These are phyloP conservation scores for Parathielavia hyrcaniae DNA, from an alignment of 495 filamentous ascomycete species.

Conservation along the genomic window DNA sequence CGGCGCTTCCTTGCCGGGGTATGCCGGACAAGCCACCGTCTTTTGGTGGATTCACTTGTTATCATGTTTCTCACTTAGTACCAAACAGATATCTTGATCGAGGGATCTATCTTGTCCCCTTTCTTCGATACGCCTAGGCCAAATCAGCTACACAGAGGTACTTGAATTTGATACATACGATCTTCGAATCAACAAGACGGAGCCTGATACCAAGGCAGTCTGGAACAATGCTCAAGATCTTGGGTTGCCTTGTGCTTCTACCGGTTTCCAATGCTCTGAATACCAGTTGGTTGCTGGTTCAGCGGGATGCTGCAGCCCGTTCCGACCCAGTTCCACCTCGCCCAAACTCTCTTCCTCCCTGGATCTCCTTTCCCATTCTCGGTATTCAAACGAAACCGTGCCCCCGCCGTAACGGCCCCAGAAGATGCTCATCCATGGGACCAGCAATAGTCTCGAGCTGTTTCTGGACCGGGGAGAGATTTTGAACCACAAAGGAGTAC, in stretches of 20 bases:
- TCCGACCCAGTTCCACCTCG: constrained; percentile 4
- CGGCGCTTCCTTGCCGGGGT: too few species aligned
- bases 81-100: too few species aligned
- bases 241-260: not conserved
- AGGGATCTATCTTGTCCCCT: too few species aligned
- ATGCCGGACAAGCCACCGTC: too few species aligned
- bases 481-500: not conserved
- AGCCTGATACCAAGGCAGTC: too few species aligned
- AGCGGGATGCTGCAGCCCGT: constrained; percentile 6
- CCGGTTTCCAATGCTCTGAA: not conserved
- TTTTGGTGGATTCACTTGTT: too few species aligned
- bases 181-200: too few species aligned
- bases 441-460: not conserved
- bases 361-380: not conserved
- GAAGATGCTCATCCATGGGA: not conserved
- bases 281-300: not conserved
- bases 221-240: not conserved
- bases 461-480: not conserved
- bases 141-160: too few species aligned
- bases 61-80: too few species aligned
- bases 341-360: constrained; percentile 7
- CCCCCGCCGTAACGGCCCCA: not conserved
- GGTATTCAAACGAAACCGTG: not conserved
- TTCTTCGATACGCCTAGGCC: too few species aligned
- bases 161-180: too few species aligned